A percentile compares a stretch with the other conserved stretches of the same genome.
These are phyloP conservation scores for Epichloe gansuensis DNA, from an alignment of 2,329 filamentous ascomycete species.

Conservation along the genomic window DNA sequence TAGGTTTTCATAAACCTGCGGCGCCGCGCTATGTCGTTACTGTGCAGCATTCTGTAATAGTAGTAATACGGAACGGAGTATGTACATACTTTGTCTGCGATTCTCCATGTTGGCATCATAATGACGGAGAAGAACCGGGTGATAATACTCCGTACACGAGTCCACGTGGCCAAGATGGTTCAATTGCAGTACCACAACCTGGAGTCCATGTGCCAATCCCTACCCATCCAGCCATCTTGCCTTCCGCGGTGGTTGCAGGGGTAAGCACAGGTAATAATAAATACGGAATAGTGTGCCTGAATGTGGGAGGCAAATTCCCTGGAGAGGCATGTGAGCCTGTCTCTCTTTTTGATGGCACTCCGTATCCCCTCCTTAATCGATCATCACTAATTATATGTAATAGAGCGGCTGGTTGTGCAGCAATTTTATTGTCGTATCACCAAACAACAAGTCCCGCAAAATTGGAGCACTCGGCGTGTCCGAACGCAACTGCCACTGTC, in stretches of 20 bases:
- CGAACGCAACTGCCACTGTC: background rate
- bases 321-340: background rate
- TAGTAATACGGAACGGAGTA: too few relatives aligned
- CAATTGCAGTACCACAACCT: constrained; percentile 24
- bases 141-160: background rate
- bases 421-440: too few relatives aligned
- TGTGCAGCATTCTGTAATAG: too few relatives aligned
- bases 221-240: background rate
- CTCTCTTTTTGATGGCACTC: too few relatives aligned
- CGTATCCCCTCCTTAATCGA: too few relatives aligned
- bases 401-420: too few relatives aligned
- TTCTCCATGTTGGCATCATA: background rate
- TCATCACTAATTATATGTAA: too few relatives aligned
- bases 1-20: background rate
- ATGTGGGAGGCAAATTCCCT: background rate
- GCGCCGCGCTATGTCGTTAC: background rate
- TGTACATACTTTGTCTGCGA: too few relatives aligned
- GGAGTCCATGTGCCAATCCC: constrained; percentile 51
- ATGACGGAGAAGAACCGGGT: background rate
- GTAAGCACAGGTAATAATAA: background rate
- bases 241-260: background rate
- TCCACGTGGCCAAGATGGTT: constrained; percentile 4
- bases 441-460: too few relatives aligned
- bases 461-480: background rate
- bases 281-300: background rate